phyloP scores from a whole-genome alignment of 2,329 filamentous ascomycete genomes.

The Setomelanomma holmii region DNA sequence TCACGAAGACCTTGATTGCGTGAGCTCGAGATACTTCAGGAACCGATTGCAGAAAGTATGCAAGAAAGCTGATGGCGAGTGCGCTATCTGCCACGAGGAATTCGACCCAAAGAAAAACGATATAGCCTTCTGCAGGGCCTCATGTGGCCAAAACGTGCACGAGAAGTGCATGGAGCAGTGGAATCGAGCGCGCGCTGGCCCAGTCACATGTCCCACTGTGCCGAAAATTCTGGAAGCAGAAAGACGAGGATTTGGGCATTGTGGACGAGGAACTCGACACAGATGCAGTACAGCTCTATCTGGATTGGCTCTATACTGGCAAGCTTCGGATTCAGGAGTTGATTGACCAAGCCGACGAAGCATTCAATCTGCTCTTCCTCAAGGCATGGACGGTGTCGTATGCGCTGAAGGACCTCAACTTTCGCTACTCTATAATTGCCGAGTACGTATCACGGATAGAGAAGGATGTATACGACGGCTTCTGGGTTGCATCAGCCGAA shows the following conservation, averaged over 20 bases:
- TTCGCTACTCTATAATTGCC: no score
- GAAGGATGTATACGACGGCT: no score
- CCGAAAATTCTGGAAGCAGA: background rate
- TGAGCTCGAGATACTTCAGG: constrained; percentile 15
- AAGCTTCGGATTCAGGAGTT: background rate
- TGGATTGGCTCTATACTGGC: constrained; percentile 15
- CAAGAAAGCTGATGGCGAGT: constrained; percentile 13
- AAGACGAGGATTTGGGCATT: background rate
- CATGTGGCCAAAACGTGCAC: constrained; percentile 20
- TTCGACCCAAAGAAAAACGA: constrained; percentile 1
- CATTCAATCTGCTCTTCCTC: background rate
- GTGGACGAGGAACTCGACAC: background rate
- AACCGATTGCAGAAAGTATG: constrained; percentile 7
- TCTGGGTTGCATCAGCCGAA: no score
- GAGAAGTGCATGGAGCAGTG: constrained; percentile 8
- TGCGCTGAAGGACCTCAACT: background rate
- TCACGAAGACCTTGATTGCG: constrained; percentile 25
- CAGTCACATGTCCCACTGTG: constrained; percentile 12
- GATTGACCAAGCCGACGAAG: background rate
- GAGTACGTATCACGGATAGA: no score
- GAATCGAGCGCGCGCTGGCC: background rate
- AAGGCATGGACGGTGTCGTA: background rate
- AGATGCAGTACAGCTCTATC: constrained; percentile 9
- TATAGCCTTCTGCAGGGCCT: constrained; percentile 14
- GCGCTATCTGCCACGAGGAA: constrained; percentile 15